phyloP scores from a whole-genome alignment of 257 asterid species.

The Henckelia pumila region DNA sequence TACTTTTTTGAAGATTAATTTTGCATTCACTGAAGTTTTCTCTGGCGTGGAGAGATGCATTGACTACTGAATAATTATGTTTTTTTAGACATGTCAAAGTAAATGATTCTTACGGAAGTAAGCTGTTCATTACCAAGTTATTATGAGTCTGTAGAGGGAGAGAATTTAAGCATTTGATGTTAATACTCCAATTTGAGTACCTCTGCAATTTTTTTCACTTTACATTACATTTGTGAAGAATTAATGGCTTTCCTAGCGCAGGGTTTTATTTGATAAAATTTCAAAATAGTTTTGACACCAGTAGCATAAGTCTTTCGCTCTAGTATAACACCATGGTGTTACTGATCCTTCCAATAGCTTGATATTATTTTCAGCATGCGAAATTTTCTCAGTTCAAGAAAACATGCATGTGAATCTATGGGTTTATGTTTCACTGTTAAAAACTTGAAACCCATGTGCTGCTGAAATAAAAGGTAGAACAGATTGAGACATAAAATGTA shows the following conservation, averaged over 20 bases:
- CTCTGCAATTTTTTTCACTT: not conserved
- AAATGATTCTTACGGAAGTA: not conserved
- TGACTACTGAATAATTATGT: slow-evolving; percentile 10
- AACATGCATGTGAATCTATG: not conserved
- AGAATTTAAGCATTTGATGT: slow-evolving; percentile 6
- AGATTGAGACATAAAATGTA: too few relatives aligned
- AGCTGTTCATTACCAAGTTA: too few relatives aligned
- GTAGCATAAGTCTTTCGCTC: not conserved
- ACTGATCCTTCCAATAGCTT: slow-evolving; percentile 12
- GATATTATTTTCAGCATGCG: not conserved
- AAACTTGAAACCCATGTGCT: too few relatives aligned
- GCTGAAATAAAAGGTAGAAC: too few relatives aligned
- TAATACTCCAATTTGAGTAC: slow-evolving; percentile 6
- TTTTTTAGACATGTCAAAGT: not conserved
- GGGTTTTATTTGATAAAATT: not conserved
- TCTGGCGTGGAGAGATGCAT: slow-evolving; percentile 17
- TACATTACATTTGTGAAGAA: not conserved
- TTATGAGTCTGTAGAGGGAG: not conserved
- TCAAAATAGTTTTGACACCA: not conserved
- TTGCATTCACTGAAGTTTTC: slow-evolving; percentile 23
- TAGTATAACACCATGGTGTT: not conserved
- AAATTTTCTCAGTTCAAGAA: not conserved
- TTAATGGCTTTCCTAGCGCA: not conserved
- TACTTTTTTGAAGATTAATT: slow-evolving; percentile 23
- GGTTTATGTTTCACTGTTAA: not conserved